phyloP scores from a whole-genome alignment of 2,329 filamentous ascomycete species.

The Cryphonectria nitschkei region DNA sequence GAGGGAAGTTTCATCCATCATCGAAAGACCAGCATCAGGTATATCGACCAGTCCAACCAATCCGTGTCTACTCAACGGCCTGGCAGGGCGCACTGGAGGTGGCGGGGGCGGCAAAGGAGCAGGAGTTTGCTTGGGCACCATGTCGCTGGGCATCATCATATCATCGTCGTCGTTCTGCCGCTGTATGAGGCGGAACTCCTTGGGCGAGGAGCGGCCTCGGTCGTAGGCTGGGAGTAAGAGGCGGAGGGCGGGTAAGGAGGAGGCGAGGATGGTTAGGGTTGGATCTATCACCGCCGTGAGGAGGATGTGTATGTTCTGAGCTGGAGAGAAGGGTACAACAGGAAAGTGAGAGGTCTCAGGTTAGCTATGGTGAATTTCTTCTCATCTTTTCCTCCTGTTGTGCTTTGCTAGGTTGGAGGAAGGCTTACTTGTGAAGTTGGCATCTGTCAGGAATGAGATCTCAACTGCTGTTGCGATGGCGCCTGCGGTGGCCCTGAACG shows the following conservation, averaged over 20 bases:
- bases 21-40: background rate
- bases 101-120: background rate
- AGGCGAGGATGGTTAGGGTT: constrained; percentile 15
- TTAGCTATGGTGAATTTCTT: background rate
- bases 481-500: constrained; percentile 8
- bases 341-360: background rate
- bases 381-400: background rate
- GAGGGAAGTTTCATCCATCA: background rate
- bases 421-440: constrained; percentile 13
- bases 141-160: constrained; percentile 1
- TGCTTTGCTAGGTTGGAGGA: background rate
- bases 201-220: constrained; percentile 12
- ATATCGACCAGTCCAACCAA: background rate
- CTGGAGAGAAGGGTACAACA: background rate
- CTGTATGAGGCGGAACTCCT: constrained; percentile 13
- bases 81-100: background rate
- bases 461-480: constrained; percentile 15
- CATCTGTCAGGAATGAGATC: constrained; percentile 13
- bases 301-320: constrained; percentile 16
- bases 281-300: constrained; percentile 18
- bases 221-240: constrained; percentile 8
- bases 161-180: background rate
- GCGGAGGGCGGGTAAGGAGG: constrained; percentile 18
- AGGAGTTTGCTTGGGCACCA: too few relatives aligned
- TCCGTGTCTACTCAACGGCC: background rate